Evolutionary conservation across 2,329 filamentous ascomycete species (phyloP).

Genomic region (Albophoma yamanashiensis): DNA sequence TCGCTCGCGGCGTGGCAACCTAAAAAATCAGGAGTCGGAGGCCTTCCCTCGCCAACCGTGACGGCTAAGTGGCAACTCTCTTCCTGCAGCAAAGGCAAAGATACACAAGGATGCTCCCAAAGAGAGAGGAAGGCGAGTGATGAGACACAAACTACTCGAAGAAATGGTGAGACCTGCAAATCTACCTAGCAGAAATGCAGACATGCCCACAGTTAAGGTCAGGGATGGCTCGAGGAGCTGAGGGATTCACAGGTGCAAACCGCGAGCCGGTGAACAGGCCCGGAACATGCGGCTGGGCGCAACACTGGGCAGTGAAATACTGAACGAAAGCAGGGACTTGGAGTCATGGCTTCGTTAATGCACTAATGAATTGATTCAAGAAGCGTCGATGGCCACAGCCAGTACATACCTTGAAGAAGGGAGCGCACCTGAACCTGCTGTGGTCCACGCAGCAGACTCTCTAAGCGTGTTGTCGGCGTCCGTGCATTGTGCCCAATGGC

Average conservation of each 20-base stretch:
- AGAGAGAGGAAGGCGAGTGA: not conserved
- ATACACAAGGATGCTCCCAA: not conserved
- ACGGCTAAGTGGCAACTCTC: not conserved
- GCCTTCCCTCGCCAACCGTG: not conserved
- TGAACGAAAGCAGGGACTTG: not conserved
- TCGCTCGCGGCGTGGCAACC: not conserved
- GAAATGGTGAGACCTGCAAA: not conserved
- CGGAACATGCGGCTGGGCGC: not conserved
- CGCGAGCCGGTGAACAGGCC: not conserved
- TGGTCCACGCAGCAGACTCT: no score
- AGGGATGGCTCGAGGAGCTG: not conserved
- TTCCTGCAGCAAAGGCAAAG: not conserved
- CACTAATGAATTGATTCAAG: not conserved
- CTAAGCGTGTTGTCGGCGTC: not conserved
- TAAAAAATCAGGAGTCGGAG: not conserved
- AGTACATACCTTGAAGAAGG: not conserved
- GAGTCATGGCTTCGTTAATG: not conserved
- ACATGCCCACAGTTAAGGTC: not conserved
- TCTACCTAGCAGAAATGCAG: not conserved
- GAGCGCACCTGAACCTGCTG: not conserved
- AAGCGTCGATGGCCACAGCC: not conserved
- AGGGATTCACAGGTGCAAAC: not conserved
- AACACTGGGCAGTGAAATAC: not conserved
- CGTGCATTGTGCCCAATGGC: not conserved
- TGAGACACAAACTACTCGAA: no score